A percentile compares a stretch with the other conserved stretches of the same genome.
Evolutionary conservation across 108 stramenopile genomes (phyloP).

Genomic region (Licmophora abbreviata): DNA sequence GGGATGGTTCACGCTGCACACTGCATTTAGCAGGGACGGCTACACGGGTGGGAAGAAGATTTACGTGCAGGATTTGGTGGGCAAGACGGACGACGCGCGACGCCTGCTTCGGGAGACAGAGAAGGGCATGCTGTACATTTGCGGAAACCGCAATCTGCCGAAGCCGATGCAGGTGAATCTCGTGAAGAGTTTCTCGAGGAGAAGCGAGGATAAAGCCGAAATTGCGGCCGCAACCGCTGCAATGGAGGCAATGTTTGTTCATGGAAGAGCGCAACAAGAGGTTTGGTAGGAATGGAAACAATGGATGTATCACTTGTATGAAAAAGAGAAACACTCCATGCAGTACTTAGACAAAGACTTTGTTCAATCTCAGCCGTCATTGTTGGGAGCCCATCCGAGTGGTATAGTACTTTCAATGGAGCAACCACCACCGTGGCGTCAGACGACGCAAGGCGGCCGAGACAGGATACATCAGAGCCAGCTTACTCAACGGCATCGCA

Average conservation of each 20-base stretch:
- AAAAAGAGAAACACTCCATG: no score
- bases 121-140: slow-evolving; percentile 56
- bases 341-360: no score
- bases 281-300: slow-evolving; percentile 57
- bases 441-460: no score
- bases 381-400: no score
- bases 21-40: slow-evolving; percentile 82
- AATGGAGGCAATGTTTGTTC: slow-evolving; percentile 45
- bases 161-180: slow-evolving; percentile 41
- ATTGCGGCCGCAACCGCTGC: slow-evolving; percentile 24
- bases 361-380: no score
- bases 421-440: no score
- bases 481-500: no score
- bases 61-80: slow-evolving; percentile 85
- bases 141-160: slow-evolving; percentile 61
- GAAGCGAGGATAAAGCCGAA: slow-evolving; percentile 15
- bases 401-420: no score
- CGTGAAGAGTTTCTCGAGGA: slow-evolving; percentile 28
- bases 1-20: slow-evolving; percentile 61
- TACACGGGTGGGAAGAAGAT: slow-evolving; percentile 48
- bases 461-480: no score
- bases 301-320: no score
- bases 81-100: slow-evolving; percentile 39
- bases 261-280: slow-evolving; percentile 51
- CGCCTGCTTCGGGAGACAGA: slow-evolving; percentile 19